Evolutionary conservation across 2,329 filamentous ascomycete species (phyloP).

Genomic region (Fusarium dlaminii): DNA sequence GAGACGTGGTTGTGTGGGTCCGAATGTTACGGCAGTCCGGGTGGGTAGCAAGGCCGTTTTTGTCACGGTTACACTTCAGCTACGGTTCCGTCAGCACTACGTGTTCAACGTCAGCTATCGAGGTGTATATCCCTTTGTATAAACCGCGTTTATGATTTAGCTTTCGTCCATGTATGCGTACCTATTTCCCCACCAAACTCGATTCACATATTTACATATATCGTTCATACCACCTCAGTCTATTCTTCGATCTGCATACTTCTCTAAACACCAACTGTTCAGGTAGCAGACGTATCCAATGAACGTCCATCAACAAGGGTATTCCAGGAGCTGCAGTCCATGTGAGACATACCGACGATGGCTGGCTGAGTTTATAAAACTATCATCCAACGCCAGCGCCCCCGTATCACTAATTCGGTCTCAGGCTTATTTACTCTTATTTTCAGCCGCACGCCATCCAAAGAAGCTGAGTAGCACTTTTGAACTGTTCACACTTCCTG

Average conservation of each 20-base stretch:
- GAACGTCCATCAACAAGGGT: conserved; percentile 9
- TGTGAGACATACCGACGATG: conserved; percentile 19
- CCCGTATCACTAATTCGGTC: background rate
- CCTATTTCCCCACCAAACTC: background rate
- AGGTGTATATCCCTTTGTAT: background rate
- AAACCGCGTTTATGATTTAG: background rate
- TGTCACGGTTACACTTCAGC: conserved; percentile 26
- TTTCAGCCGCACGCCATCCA: background rate
- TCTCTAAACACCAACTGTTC: background rate
- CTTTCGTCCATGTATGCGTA: background rate
- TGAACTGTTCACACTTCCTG: background rate
- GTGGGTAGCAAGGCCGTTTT: conserved; percentile 20
- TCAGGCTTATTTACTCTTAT: background rate
- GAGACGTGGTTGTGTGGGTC: conserved; percentile 41
- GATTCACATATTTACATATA: background rate
- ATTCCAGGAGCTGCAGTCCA: conserved; percentile 13
- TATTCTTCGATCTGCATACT: background rate
- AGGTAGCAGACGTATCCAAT: background rate
- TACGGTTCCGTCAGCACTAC: background rate
- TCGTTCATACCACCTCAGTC: background rate
- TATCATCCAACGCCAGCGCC: background rate
- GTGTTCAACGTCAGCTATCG: background rate
- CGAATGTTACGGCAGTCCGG: conserved; percentile 6
- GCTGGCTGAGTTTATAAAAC: background rate
- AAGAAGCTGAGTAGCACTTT: background rate